Base-by-base conservation (phyloP, 2,329 filamentous ascomycete species). In the Fusarium temperatum region DNA sequence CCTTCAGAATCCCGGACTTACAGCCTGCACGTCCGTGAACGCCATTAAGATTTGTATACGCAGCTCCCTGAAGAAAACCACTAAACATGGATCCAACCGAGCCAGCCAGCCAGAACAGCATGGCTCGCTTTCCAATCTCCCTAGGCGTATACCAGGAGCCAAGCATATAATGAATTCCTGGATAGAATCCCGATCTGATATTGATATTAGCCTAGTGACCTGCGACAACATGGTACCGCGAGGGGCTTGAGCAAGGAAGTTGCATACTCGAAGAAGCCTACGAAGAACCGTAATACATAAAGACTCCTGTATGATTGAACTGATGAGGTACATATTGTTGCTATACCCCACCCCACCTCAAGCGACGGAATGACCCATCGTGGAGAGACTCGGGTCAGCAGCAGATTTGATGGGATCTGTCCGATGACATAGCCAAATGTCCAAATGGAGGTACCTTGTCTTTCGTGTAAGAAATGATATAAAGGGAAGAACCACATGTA, bases 141-240 rank as follows among this genome's bases (percentile, higher is more conserved):
- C 70, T 51, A 1, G 72, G 70, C 0, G 72, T 77, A 22, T 76
- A 77, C 75, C 75, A 77, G 0, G 74, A 77, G 14, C 74, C 75
- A 0, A 77, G 53, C 61, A 77, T 66, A 32, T 76, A 76, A 30
- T 74, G 72, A 15, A 76, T 75, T 2, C n/a, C 82, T 10, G 83
- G 88, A 82, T 86, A 88, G 2, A 87, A 82, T 0, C 86, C 85
- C 0, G 85, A 83, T 70, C 88, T 88, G 6, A 65, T 84, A 85
- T 0, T 81, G 76, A 24, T 80, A 77, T 26, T 73, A 72, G 24
- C 76, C 38, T 81, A 79, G 76, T 77, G 81, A 1, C 74, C 78
- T 2, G 18, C 30, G 22, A 30, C 28, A 17, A 6, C 3, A 20
- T 48, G 3, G 54, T 50, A 3, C 41, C 17, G 17, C 6, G 4